Conservation (phyloP, 805 yeast genomes). For the Kodamaea lidongshanica region DNA sequence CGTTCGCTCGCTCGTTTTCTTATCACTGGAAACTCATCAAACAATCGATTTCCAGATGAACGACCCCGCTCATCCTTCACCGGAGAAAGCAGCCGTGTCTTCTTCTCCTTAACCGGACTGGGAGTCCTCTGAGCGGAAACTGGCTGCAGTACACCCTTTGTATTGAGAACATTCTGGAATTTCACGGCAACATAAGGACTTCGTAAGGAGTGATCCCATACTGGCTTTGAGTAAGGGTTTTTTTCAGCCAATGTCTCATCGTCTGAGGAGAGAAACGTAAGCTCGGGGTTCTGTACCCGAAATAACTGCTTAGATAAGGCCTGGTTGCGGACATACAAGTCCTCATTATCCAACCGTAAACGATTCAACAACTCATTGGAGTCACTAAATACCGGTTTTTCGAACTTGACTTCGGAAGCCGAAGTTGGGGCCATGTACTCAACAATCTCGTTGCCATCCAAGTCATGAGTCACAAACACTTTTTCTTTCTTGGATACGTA, state of each 20-base stretch:
- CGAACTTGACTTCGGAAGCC: conserved; percentile 7
- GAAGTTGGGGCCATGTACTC: too few relatives aligned
- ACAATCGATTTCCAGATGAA: too few relatives aligned
- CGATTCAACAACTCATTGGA: conserved; percentile 10
- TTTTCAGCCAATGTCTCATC: conserved; percentile 7
- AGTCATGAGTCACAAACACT: conserved; percentile 49
- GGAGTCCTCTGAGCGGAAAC: conserved; percentile 5
- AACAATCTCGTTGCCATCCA: conserved; percentile 29
- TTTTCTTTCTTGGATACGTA: conserved; percentile 30
- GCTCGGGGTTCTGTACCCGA: conserved; percentile 6
- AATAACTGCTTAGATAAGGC: conserved; percentile 9
- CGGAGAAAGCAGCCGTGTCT: conserved; percentile 2
- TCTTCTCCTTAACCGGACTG: conserved; percentile 6
- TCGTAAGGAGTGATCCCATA: conserved; percentile 8
- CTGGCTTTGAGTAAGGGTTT: conserved; percentile 5
- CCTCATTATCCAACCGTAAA: conserved; percentile 10
- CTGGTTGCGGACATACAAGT: conserved; percentile 8
- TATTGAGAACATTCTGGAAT: conserved; percentile 4
- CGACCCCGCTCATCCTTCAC: background rate
- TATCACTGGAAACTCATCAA: too few relatives aligned
- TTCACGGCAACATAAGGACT: conserved; percentile 10
- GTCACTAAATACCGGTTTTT: conserved; percentile 9
- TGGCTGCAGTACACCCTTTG: background rate
- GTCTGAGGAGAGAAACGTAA: conserved; percentile 5
- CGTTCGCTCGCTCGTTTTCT: too few relatives aligned